These are phyloP conservation scores for Neopestalotiopsis rosae DNA, from an alignment of 2,329 filamentous ascomycete species.

Conservation along the genomic window DNA sequence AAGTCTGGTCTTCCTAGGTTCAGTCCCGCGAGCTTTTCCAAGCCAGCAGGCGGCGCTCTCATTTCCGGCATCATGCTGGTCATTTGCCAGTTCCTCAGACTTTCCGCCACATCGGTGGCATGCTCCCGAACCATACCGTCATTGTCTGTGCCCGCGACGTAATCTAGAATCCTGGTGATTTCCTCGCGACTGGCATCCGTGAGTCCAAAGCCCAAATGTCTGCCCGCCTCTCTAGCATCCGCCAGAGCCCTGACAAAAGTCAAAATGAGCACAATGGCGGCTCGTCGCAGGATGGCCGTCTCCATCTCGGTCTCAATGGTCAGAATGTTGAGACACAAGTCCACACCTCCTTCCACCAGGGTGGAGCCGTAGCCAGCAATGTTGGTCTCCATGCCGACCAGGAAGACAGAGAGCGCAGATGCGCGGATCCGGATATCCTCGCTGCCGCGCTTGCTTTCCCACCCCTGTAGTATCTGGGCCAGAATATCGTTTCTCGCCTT, in stretches of 20 bases:
- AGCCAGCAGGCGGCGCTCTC: constrained; percentile 26
- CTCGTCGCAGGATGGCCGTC: constrained; percentile 68
- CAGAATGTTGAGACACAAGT: constrained; percentile 67
- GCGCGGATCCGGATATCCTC: constrained; percentile 75
- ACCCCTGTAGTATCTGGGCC: constrained; percentile 66
- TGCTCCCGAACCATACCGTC: constrained; percentile 74
- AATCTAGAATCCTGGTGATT: constrained; percentile 65
- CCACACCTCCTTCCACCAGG: constrained; percentile 61
- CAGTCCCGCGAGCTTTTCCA: constrained; percentile 44
- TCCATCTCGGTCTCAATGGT: constrained; percentile 65
- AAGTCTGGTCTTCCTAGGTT: constrained; percentile 32
- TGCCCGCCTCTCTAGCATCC: constrained; percentile 51
- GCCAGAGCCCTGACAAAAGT: constrained; percentile 67
- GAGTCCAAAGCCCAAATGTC: constrained; percentile 57
- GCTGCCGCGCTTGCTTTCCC: constrained; percentile 68
- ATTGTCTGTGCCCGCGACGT: constrained; percentile 68
- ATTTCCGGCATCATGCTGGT: constrained; percentile 50
- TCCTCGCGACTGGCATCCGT: constrained; percentile 62
- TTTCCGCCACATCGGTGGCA: constrained; percentile 70
- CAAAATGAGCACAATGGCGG: constrained; percentile 68
- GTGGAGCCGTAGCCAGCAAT: constrained; percentile 58
- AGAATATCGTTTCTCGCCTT: constrained; percentile 48
- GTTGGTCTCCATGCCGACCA: constrained; percentile 64
- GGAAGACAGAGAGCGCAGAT: constrained; percentile 72
- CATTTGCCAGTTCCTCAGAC: constrained; percentile 66